A percentile compares a stretch with the other conserved stretches of the same genome.
Evolutionary conservation across 1,284 basidiomycete species (phyloP).

Genomic region (Fomitopsis palustris): DNA sequence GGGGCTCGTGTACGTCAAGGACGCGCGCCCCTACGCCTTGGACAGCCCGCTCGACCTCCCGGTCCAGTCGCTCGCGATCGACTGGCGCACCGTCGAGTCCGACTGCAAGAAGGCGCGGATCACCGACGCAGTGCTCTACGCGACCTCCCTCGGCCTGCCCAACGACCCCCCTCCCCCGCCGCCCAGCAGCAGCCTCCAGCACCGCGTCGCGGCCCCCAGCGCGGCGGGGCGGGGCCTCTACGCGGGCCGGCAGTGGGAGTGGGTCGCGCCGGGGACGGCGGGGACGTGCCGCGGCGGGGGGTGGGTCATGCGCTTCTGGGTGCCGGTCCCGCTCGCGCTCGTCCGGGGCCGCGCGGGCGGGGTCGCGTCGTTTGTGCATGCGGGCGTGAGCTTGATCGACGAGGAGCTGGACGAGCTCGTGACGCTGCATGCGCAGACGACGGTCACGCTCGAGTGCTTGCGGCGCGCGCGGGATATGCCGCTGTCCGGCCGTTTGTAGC

Average conservation of each 20-base stretch:
- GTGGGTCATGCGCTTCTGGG: constrained; percentile 19
- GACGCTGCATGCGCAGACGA: too few species aligned
- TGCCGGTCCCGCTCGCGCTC: constrained; percentile 17
- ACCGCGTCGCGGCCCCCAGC: neutral
- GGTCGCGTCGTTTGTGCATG: constrained; percentile 10
- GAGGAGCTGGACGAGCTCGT: too few species aligned
- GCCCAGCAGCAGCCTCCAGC: too few species aligned
- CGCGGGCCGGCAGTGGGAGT: constrained; percentile 10
- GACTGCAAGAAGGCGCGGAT: too few species aligned
- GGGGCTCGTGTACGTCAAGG: constrained; percentile 12
- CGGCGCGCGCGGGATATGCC: too few species aligned
- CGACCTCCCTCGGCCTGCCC: neutral
- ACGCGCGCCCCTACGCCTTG: constrained; percentile 11
- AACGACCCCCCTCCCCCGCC: too few species aligned
- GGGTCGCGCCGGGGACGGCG: constrained; percentile 4
- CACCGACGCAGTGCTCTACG: neutral
- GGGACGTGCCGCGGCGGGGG: constrained; percentile 10
- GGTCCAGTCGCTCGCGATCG: constrained; percentile 13
- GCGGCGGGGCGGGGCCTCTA: constrained; percentile 11
- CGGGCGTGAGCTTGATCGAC: neutral
- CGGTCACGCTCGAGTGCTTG: too few species aligned
- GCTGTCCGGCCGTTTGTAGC: too few species aligned
- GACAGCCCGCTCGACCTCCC: constrained; percentile 8
- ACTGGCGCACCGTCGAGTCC: constrained; percentile 11
- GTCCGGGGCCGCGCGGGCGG: constrained; percentile 7